phyloP scores from a whole-genome alignment of 2,329 filamentous ascomycete genomes.

The Capronia coronata region DNA sequence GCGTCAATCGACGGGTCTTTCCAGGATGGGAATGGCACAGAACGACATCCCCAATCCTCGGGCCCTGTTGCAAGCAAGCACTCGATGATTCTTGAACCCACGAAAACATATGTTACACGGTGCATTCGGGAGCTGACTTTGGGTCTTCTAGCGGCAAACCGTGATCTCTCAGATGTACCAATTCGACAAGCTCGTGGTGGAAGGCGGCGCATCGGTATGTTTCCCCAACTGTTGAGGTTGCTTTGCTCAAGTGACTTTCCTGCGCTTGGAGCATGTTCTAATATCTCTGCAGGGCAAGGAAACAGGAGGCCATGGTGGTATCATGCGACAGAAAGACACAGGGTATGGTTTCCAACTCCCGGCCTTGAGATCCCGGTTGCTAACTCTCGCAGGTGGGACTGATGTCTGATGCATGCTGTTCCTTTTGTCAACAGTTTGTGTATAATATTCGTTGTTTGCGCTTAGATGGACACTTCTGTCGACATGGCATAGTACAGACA shows the following conservation, averaged over 20 bases:
- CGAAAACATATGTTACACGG: too few species aligned
- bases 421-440: constrained; percentile 1
- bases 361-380: background rate
- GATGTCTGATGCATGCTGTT: constrained; percentile 2
- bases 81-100: too few species aligned
- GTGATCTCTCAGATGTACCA: constrained; percentile 93
- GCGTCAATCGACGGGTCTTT: too few species aligned
- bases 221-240: constrained; percentile 7
- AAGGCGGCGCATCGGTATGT: constrained; percentile 71
- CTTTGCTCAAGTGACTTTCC: background rate
- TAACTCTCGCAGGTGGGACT: constrained; percentile 21
- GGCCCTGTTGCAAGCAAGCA: too few species aligned
- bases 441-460: constrained; percentile 9
- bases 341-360: constrained; percentile 50
- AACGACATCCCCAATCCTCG: too few species aligned
- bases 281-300: constrained; percentile 57
- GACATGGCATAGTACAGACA: constrained; percentile 1
- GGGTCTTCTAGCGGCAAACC: constrained; percentile 72
- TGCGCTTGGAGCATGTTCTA: constrained; percentile 8
- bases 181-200: constrained; percentile 82
- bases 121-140: constrained; percentile 32
- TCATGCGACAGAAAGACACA: constrained; percentile 70
- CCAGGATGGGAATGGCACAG: too few species aligned
- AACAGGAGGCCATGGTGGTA: constrained; percentile 57
- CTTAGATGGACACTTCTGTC: constrained; percentile 13